Conservation (phyloP, 2,329 filamentous ascomycete genomes). For the Fusarium liriodendri region DNA sequence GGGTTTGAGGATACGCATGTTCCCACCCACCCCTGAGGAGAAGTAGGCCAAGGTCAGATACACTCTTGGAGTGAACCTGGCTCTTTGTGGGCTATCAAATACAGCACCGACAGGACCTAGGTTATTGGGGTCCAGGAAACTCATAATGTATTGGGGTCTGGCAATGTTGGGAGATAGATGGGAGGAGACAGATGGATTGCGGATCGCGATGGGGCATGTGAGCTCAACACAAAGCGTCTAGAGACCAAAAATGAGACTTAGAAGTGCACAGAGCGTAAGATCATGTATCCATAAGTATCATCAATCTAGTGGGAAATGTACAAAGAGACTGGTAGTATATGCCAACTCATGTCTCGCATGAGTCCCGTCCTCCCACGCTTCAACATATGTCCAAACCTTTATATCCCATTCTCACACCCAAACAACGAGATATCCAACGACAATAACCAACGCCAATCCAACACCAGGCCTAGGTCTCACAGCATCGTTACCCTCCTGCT, state of each 20-base stretch:
- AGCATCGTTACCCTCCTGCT: constrained; percentile 26
- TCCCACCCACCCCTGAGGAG: too few species aligned
- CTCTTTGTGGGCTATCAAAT: too few species aligned
- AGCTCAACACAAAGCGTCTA: neutral
- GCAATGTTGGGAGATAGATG: too few species aligned
- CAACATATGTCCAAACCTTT: neutral
- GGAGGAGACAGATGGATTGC: neutral
- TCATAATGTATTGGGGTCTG: too few species aligned
- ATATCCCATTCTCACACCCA: neutral
- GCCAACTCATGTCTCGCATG: constrained; percentile 27
- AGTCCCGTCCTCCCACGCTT: neutral
- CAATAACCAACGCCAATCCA: constrained; percentile 26
- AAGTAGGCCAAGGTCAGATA: too few species aligned
- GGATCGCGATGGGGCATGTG: neutral
- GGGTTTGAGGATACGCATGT: too few species aligned
- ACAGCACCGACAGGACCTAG: too few species aligned
- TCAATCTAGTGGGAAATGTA: constrained; percentile 8
- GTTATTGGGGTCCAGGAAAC: too few species aligned
- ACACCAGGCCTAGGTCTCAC: constrained; percentile 22
- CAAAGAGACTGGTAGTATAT: constrained; percentile 7
- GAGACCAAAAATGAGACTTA: neutral
- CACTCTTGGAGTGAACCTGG: too few species aligned
- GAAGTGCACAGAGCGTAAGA: neutral
- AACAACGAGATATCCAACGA: constrained; percentile 31
- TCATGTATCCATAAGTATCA: constrained; percentile 4